Conservation (phyloP, 2,329 filamentous ascomycete species). For the Penicillium brevicompactum region DNA sequence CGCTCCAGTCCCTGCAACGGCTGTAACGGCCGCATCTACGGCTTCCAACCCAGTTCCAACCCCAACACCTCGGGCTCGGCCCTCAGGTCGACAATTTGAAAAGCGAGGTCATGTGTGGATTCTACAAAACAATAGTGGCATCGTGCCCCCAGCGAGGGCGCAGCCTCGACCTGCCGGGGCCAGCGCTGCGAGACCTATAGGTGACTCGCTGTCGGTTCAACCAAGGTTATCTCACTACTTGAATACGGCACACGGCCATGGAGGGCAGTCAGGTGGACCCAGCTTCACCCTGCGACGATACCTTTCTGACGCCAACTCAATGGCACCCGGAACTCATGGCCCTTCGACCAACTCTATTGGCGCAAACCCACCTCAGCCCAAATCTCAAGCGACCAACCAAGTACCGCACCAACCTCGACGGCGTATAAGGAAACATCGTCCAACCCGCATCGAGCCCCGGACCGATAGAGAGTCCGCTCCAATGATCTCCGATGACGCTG, state of each 20-base stretch:
- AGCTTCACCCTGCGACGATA: slow-evolving; percentile 41
- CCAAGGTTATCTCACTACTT: slow-evolving; percentile 36
- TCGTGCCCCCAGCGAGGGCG: slow-evolving; percentile 40
- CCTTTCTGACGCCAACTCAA: slow-evolving; percentile 25
- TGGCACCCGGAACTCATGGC: background rate
- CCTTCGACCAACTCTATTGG: background rate
- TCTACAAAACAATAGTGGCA: slow-evolving; percentile 34
- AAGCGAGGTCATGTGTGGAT: slow-evolving; percentile 35
- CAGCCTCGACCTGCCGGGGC: slow-evolving; percentile 38
- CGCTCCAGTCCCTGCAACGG: background rate
- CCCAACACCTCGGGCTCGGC: background rate
- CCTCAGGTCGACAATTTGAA: slow-evolving; percentile 12
- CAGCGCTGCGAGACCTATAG: slow-evolving; percentile 26
- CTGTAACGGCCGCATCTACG: background rate
- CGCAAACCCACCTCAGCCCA: background rate
- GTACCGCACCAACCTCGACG: slow-evolving; percentile 19
- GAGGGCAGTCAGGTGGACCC: slow-evolving; percentile 23
- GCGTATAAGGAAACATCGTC: slow-evolving; percentile 39
- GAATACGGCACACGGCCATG: slow-evolving; percentile 34
- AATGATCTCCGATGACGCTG: slow-evolving; percentile 24
- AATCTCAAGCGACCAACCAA: background rate
- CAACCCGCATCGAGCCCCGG: slow-evolving; percentile 51
- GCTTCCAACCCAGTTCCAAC: background rate
- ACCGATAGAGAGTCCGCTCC: slow-evolving; percentile 43
- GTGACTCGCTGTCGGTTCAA: slow-evolving; percentile 16